A percentile compares a stretch with the other conserved stretches of the same genome.
These are phyloP conservation scores for Coniophora puteana DNA, from an alignment of 1,284 basidiomycete species.

Conservation along the genomic window DNA sequence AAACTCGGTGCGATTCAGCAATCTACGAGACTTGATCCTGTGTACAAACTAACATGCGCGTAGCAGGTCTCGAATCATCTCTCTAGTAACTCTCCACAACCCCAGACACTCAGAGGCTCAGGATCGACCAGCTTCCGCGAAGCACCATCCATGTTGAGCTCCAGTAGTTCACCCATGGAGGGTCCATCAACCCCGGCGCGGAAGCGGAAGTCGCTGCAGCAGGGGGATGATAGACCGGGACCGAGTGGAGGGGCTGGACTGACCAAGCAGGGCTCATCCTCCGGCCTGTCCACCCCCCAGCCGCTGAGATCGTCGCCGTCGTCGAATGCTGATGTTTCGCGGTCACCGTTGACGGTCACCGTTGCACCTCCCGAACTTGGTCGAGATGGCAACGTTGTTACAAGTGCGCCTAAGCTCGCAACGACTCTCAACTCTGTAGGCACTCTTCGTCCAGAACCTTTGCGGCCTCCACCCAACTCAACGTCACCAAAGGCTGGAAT, in stretches of 20 bases:
- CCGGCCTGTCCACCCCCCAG: slow-evolving; percentile 5
- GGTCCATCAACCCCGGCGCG: slow-evolving; percentile 4
- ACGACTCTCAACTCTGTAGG: neutral
- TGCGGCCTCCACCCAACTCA: slow-evolving; percentile 13
- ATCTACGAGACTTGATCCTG: slow-evolving; percentile 1
- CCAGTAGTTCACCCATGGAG: slow-evolving; percentile 13
- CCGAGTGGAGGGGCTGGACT: too few relatives aligned
- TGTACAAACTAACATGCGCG: too few relatives aligned
- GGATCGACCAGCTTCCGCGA: slow-evolving; percentile 22
- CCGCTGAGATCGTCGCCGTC: slow-evolving; percentile 10
- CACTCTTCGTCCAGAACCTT: slow-evolving; percentile 4
- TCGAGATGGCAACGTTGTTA: neutral
- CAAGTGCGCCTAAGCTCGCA: neutral
- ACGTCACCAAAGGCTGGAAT: slow-evolving; percentile 12
- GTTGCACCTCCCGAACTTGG: slow-evolving; percentile 31
- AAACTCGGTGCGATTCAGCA: slow-evolving; percentile 33
- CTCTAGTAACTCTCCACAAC: too few relatives aligned
- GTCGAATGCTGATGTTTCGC: slow-evolving; percentile 18
- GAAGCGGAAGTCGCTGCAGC: slow-evolving; percentile 12
- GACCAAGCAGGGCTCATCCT: too few relatives aligned
- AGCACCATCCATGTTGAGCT: slow-evolving; percentile 20
- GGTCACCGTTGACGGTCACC: slow-evolving; percentile 38
- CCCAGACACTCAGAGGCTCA: slow-evolving; percentile 19
- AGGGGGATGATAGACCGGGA: slow-evolving; percentile 8
- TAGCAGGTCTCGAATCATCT: slow-evolving; percentile 11